Evolutionary conservation across 768 basidiomycete species (phyloP), one percentile per base, ranked within the genome.

Genomic region (Phylloporus sp.): DNA sequence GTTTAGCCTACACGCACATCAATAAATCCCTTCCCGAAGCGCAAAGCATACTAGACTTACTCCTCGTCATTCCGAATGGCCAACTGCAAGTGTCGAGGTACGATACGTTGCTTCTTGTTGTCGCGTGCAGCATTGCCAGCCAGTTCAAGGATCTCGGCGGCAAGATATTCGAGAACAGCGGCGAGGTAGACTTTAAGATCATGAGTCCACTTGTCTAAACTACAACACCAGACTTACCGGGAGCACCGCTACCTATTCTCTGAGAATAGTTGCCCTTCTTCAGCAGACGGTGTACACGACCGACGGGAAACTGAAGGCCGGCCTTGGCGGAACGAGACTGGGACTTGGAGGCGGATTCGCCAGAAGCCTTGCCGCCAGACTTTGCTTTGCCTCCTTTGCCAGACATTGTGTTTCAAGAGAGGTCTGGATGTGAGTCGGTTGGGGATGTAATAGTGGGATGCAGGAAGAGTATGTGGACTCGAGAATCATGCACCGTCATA

Each of bases 51-150:
- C 4, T 9, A 2, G 13, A 44, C 53, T 27, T 27, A 74, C 70
- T 76, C 78, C 55, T 80, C 78, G 55, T 80, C 79, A 62, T 80
- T 78, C 52, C 81, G 75, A 62, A 82, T 80, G 54, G 81, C 81
- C 60, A 82, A 70, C 62, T 82, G 80, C 51, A 82, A 63, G 69
- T 82, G 80, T 50, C 81, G 76, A 47, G 80, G 81, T 15, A 80
- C 76, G 59, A 82, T 81, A 71, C 80, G 78, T 26, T 77, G 72
- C 59, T 81, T 75, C 67, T 76, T 77, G 70, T 77, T 77, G 53
- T 71, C 76, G 38, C 75, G 73, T 27, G 77, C 75, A 48, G 76
- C 76, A 14, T 75, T 74, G 15, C 80, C 80, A 57, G 80, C 80
- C 26, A 81, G 65, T 61, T 81, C 80, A 49, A 82, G 74, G 55